Base-by-base conservation (phyloP, 345 rosid genomes). In the Pistacia vera region DNA sequence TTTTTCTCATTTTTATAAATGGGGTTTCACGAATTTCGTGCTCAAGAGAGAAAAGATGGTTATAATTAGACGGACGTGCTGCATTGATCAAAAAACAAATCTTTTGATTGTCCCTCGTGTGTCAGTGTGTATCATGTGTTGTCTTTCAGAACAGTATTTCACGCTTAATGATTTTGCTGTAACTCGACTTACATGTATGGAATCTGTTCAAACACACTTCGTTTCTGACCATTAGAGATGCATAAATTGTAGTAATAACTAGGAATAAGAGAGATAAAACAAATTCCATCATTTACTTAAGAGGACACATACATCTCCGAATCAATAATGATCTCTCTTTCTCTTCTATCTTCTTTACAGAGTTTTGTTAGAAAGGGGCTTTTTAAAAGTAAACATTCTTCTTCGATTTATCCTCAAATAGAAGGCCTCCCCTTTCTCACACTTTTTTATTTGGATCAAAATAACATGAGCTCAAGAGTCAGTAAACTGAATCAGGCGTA, bases 121-220 rank as follows among this genome's bases (percentile, higher is more conserved):
- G 18, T 54, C 17, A 17, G 16, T 49, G 18, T 54, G n/a, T 54
- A 14, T 41, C 46, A 41, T 14, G 61, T n/a, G 66, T 33, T 28
- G 78, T 75, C 78, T 72, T 68, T 76, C 82, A 44, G 48, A 63
- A 56, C 36, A 28, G 57, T n/a, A 55, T 7, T 22, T 51, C 25
- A 41, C 79, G 38, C 70, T 63, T 41, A n/a, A 36, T 79, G 84
- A 76, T 70, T 75, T 72, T 74, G 71, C 67, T 16, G 25, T 4
- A 79, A 63, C 44, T 38, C 35, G 70, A 78, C 68, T 54, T 35
- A 14, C 22, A 20, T 38, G 46, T 69, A 46, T 41, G 66, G 20
- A 20, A 68, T 13, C 46, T 67, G 81, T 75, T 71, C 41, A 58
- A n/a, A 79, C 80, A n/a, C 82, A 71, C 63, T 63, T 80, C 74